phyloP scores from a whole-genome alignment of 163 green algal genomes.

The Scenedesmus sp. region DNA sequence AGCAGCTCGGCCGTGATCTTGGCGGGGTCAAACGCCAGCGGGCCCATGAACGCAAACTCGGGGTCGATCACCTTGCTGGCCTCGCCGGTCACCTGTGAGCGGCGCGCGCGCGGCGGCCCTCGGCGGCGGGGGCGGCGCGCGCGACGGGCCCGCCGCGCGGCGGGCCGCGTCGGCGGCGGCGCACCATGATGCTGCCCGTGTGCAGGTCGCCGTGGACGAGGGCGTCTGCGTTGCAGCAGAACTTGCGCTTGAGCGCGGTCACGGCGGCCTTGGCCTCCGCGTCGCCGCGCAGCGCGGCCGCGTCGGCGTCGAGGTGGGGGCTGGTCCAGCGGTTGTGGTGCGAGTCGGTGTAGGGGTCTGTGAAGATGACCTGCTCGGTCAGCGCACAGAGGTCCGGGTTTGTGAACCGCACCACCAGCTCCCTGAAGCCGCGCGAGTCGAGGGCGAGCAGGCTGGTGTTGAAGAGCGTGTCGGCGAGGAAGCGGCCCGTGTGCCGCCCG shows the following conservation, averaged over 20 bases:
- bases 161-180: neutral
- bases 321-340: conserved; percentile 64
- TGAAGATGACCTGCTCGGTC: conserved; percentile 97
- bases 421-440: conserved; percentile 66
- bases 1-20: conserved; percentile 97
- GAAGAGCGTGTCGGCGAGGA: conserved; percentile 91
- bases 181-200: conserved; percentile 78
- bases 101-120: too few species aligned
- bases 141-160: too few species aligned
- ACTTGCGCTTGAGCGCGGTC: conserved; percentile 78
- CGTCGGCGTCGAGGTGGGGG: conserved; percentile 86
- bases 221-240: conserved; percentile 78
- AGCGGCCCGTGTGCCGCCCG: conserved; percentile 75
- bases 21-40: conserved; percentile 96
- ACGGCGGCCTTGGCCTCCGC: conserved; percentile 62
- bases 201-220: conserved; percentile 98
- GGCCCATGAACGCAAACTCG: conserved; percentile 97
- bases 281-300: conserved; percentile 74
- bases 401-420: conserved; percentile 57
- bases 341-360: conserved; percentile 72
- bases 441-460: conserved; percentile 83
- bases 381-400: conserved; percentile 94
- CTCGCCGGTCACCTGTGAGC: conserved; percentile 43
- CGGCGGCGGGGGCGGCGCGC: too few species aligned
- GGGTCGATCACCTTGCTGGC: conserved; percentile 80